Conservation (phyloP, 495 filamentous ascomycete genomes). For the Delitschia confertaspora region DNA sequence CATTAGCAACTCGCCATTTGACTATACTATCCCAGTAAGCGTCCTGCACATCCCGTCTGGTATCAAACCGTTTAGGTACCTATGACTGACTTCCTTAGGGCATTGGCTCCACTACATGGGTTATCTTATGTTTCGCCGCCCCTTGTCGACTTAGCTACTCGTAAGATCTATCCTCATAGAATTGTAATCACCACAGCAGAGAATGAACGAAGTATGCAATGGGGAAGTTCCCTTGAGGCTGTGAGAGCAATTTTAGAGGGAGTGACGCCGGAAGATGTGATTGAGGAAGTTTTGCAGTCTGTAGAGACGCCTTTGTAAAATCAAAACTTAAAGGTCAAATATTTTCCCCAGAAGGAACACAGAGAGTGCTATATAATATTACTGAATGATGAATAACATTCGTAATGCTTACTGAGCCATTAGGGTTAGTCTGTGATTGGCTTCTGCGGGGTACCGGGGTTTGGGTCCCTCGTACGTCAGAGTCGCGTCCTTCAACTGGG, state of each 20-base stretch:
- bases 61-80: too few species aligned
- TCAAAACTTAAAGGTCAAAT: background rate
- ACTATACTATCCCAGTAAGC: slow-evolving; percentile 52
- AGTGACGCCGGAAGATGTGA: slow-evolving; percentile 62
- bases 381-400: too few species aligned
- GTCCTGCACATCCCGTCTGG: background rate
- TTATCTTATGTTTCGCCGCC: slow-evolving; percentile 76
- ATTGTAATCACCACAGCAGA: slow-evolving; percentile 59
- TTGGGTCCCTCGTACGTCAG: too few species aligned
- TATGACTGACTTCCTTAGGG: slow-evolving; percentile 33
- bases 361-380: too few species aligned
- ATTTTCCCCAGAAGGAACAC: too few species aligned
- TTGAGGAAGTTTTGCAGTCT: slow-evolving; percentile 68
- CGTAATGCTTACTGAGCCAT: too few species aligned
- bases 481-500: too few species aligned
- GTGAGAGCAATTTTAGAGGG: slow-evolving; percentile 57
- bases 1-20: slow-evolving; percentile 70
- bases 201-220: slow-evolving; percentile 81
- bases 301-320: slow-evolving; percentile 60
- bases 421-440: too few species aligned
- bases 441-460: too few species aligned
- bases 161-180: slow-evolving; percentile 82
- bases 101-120: slow-evolving; percentile 75
- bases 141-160: slow-evolving; percentile 70
- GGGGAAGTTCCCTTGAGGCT: slow-evolving; percentile 70